These are phyloP conservation scores for Hapsidospora chrysogenum DNA, from an alignment of 495 filamentous ascomycete species.

Conservation along the genomic window DNA sequence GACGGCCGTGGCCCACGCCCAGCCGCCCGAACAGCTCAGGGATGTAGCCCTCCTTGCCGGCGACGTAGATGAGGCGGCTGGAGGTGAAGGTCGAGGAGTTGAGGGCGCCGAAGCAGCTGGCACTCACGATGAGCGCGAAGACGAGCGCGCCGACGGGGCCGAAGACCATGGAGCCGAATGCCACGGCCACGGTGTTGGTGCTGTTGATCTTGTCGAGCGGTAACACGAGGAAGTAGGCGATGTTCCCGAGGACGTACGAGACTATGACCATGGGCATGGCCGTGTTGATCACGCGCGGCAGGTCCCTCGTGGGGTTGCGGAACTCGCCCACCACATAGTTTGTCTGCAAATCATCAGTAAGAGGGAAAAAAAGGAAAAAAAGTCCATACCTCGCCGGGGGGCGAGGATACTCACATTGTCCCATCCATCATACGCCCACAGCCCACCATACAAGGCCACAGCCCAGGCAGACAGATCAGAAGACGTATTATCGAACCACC, in stretches of 20 bases:
- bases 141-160: slow-evolving; percentile 66
- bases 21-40: slow-evolving; percentile 70
- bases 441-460: slow-evolving; percentile 82
- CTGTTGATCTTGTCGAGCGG: slow-evolving; percentile 62
- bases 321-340: slow-evolving; percentile 98
- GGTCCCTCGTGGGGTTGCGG: slow-evolving; percentile 73
- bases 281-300: slow-evolving; percentile 90
- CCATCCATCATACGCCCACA: slow-evolving; percentile 99
- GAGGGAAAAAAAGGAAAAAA: no score
- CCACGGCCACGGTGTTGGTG: slow-evolving; percentile 82
- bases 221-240: slow-evolving; percentile 91
- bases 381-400: no score
- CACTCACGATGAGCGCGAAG: slow-evolving; percentile 76
- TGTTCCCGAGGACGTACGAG: slow-evolving; percentile 78
- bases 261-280: slow-evolving; percentile 90
- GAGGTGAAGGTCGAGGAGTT: slow-evolving; percentile 93
- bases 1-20: slow-evolving; percentile 37
- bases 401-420: slow-evolving; percentile 77
- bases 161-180: slow-evolving; percentile 83
- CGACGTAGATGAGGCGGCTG: slow-evolving; percentile 81
- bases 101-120: slow-evolving; percentile 78
- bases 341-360: slow-evolving; percentile 36
- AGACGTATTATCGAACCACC: slow-evolving; percentile 81
- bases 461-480: slow-evolving; percentile 70
- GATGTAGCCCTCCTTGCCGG: slow-evolving; percentile 89